Evolutionary conservation across 2,329 filamentous ascomycete genomes (phyloP), one percentile per base, ranked within the genome.

Genomic region (Alternaria consortialis): DNA sequence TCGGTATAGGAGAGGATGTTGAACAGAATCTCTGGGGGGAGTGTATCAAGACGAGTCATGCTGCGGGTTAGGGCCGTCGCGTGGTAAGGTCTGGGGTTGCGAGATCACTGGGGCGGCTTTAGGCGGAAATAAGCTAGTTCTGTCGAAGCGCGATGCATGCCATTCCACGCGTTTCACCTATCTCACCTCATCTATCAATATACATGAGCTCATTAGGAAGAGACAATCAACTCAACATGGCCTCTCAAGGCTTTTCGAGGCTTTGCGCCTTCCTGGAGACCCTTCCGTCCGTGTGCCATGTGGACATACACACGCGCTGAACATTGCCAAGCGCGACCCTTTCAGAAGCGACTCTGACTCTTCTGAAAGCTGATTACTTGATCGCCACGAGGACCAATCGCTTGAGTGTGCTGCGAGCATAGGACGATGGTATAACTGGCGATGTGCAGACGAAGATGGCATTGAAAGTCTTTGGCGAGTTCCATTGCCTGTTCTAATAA

Each of bases 21-120:
- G 51, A 73, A 74, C 23, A 76, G 65, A 8, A 77, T 63, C 43
- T 77, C 74, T 0, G 68, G 64, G 0, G 74, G 74, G 2, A 77
- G 62, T 1, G 61, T 58, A 7, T 71, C 64, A 29, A 77, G 65
- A 1, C 58, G 32, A 2, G 59, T 11, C 68, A 69, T 72, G 12
- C 8, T 62, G 51, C 12, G 34, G 39, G 46, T 2, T 9, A 15
- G 3, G 20, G 17, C 7, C 5, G 36, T 43, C 23, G 29, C 42
- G 46, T 20, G 46, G 12, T 0, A 7, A 12, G 17, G 46, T 1
- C 12, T 15, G 2, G 7, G 12, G 17, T 25, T 5, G 31, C 11
- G 44, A 15, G 7, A 32, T 32, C 5, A 32, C n/a, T 46, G 15
- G 5, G 27, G 17, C 44, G 44, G 44, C n/a, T 15, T 48, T 48